Base-by-base conservation (phyloP, 345 rosid species). In the Citrus mangshanensis region DNA sequence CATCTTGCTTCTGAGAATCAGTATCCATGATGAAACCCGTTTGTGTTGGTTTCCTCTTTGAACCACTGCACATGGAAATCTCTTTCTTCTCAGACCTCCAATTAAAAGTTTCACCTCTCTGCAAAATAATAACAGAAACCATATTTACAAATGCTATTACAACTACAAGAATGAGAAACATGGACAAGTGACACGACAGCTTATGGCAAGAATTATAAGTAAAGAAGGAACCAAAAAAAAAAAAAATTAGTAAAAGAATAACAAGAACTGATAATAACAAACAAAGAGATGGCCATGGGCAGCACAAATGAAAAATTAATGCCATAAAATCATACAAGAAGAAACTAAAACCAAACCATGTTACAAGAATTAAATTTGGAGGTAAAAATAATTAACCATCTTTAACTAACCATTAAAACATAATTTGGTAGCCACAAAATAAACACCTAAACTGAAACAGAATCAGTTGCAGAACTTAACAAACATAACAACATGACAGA, bases 41-140 rank as follows among this genome's bases (percentile, higher is more conserved):
- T 67, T 81, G 79, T 65, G 76, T 70, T 51, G 80, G 77, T 73
- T 83, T 86, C 78, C 77, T 78, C 66, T 84, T 81, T 8, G 86
- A 74, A 49, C 81, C 82, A 77, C 86, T 82, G 88, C 90, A 89
- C 93, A 84, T 86, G 70, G 81, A 69, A 70, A 62, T 51, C 37
- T 24, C 32, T 62, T 59, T 66, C 42, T 70, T 66, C 38, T 77
- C n/a, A 8, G 54, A 63, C 56, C 62, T 46, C 76, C 68, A 28
- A 77, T 38, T 7, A 65, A 70, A 66, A 56, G 62, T 27, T 16
- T 35, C 13, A 37, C 72, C 34, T 56, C 70, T 71, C 88, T 74
- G 74, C 80, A 82, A 74, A 72, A 75, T 68, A 62, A 42, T 22
- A 70, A 59, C 54, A 75, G 18, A 71, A 40, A 74, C 40, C 80